phyloP scores from a whole-genome alignment of 257 asterid genomes.

The Nicotiana tabacum region DNA sequence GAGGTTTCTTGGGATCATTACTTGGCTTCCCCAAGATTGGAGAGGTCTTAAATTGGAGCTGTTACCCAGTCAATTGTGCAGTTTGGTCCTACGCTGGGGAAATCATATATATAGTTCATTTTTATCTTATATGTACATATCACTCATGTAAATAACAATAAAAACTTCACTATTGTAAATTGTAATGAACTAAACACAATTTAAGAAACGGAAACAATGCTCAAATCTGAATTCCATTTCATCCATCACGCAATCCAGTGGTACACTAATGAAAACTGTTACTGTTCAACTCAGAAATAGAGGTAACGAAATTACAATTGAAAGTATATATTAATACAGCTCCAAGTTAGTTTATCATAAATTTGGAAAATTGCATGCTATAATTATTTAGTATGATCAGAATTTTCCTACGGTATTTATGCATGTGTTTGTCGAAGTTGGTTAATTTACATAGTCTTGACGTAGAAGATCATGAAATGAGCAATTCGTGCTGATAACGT shows the following conservation, averaged over 20 bases:
- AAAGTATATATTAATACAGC: neutral
- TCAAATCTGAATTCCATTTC: too few relatives aligned
- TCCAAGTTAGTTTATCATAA: too few relatives aligned
- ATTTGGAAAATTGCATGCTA: neutral
- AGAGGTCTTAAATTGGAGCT: neutral
- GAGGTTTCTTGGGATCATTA: neutral
- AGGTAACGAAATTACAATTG: neutral
- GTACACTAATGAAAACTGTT: neutral
- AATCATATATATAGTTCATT: neutral
- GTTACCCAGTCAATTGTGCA: constrained; percentile 1
- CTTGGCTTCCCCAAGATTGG: neutral
- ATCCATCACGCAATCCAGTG: neutral
- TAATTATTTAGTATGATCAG: neutral
- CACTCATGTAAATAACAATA: neutral
- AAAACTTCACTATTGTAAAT: neutral
- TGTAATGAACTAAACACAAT: neutral
- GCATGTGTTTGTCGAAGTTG: neutral
- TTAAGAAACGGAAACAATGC: neutral
- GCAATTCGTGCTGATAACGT: too few relatives aligned
- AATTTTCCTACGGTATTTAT: neutral
- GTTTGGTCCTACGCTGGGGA: neutral
- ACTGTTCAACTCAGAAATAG: neutral
- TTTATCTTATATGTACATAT: neutral
- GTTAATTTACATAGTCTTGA: too few relatives aligned
- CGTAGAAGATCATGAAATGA: too few relatives aligned